phyloP scores from a whole-genome alignment of 176 grass and related monocot genomes.

The Panicum miliaceum region DNA sequence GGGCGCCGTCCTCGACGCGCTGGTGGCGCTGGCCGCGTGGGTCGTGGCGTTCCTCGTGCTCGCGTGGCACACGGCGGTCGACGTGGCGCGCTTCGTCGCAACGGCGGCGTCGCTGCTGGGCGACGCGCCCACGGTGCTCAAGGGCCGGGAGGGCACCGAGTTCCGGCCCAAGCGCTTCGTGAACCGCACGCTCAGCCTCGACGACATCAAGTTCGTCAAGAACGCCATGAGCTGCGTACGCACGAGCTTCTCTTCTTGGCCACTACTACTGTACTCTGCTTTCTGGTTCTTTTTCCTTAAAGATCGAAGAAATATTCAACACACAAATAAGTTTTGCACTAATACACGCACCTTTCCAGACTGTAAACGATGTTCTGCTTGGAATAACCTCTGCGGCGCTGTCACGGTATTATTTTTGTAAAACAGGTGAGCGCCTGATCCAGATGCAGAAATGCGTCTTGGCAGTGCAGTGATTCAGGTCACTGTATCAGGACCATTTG shows the following conservation, averaged over 20 bases:
- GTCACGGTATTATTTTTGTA: slow-evolving; percentile 69
- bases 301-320: not conserved
- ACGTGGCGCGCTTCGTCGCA: slow-evolving; percentile 49
- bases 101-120: slow-evolving; percentile 40
- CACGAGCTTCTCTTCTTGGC: not conserved
- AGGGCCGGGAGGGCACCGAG: slow-evolving; percentile 64
- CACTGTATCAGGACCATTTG: not conserved
- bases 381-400: slow-evolving; percentile 68
- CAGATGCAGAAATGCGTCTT: not conserved
- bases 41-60: slow-evolving; percentile 41
- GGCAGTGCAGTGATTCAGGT: not conserved
- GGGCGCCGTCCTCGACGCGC: not conserved
- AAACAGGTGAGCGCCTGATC: slow-evolving; percentile 49
- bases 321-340: no score
- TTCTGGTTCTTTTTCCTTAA: not conserved
- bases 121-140: slow-evolving; percentile 62
- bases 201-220: slow-evolving; percentile 83
- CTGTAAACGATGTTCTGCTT: slow-evolving; percentile 85
- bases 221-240: slow-evolving; percentile 74
- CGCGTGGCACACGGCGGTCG: slow-evolving; percentile 67
- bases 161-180: slow-evolving; percentile 63
- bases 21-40: slow-evolving; percentile 40
- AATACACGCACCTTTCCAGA: slow-evolving; percentile 59
- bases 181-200: slow-evolving; percentile 73
- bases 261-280: no score